Conservation (phyloP, 164 flowering plant genomes). For the Vitis amurensis region DNA sequence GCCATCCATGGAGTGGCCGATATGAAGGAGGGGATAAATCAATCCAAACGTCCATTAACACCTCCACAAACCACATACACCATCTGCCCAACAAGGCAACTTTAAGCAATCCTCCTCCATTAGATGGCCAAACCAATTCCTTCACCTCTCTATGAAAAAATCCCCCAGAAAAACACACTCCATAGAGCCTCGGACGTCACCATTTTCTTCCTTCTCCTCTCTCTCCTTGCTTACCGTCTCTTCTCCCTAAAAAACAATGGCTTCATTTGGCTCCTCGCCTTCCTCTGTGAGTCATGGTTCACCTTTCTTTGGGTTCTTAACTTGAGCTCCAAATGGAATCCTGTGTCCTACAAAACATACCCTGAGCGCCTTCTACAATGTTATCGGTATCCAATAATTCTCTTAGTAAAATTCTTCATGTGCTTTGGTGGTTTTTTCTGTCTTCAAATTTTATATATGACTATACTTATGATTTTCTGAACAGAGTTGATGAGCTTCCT, state of each 20-base stretch:
- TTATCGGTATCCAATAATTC: constrained; percentile 14
- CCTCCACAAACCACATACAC: too few species aligned
- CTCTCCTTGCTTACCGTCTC: constrained; percentile 50
- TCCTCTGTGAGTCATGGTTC: constrained; percentile 56
- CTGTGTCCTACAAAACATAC: constrained; percentile 31
- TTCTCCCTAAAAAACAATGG: constrained; percentile 22
- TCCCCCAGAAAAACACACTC: constrained; percentile 9
- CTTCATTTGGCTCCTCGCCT: constrained; percentile 43
- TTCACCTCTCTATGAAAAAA: too few species aligned
- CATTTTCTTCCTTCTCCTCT: constrained; percentile 41
- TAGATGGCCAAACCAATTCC: too few species aligned
- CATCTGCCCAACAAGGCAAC: too few species aligned
- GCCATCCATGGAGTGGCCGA: too few species aligned
- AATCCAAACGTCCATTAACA: too few species aligned
- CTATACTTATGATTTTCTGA: neutral
- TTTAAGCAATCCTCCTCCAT: too few species aligned
- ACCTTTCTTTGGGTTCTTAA: constrained; percentile 42
- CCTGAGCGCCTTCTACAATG: constrained; percentile 38
- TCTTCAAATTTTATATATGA: neutral
- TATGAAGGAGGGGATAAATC: too few species aligned
- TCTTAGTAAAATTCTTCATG: too few species aligned
- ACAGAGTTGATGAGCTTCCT: constrained; percentile 45
- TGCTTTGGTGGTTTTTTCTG: too few species aligned
- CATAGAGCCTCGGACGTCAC: constrained; percentile 25
- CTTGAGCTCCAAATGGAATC: constrained; percentile 43